phyloP scores from a whole-genome alignment of 805 yeast genomes.

The Candida takata region DNA sequence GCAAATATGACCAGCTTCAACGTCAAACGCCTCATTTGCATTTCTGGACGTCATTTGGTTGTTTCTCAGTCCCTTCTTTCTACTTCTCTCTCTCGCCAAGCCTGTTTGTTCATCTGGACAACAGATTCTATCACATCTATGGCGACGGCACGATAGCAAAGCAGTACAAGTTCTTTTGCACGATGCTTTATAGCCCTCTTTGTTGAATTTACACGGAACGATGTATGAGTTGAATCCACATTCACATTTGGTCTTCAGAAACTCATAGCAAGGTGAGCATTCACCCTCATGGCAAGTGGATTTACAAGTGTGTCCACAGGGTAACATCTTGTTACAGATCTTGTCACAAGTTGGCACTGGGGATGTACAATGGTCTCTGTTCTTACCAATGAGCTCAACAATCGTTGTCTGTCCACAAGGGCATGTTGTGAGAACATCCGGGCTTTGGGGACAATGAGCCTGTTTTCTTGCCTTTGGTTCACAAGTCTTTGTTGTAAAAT shows the following conservation, averaged over 20 bases:
- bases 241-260: constrained; percentile 46
- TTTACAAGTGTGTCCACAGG: constrained; percentile 75
- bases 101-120: constrained; percentile 66
- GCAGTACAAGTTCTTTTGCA: constrained; percentile 73
- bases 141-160: constrained; percentile 71
- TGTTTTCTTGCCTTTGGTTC: constrained; percentile 23
- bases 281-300: constrained; percentile 71
- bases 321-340: constrained; percentile 52
- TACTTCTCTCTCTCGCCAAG: constrained; percentile 35
- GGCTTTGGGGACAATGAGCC: constrained; percentile 56
- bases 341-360: constrained; percentile 71
- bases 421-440: constrained; percentile 54
- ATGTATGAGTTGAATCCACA: constrained; percentile 53
- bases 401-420: constrained; percentile 69
- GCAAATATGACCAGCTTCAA: constrained; percentile 74
- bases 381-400: constrained; percentile 20
- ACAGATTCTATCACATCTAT: constrained; percentile 62
- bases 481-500: constrained; percentile 48
- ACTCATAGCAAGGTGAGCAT: constrained; percentile 60
- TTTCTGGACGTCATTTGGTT: constrained; percentile 29
- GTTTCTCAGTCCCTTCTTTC: constrained; percentile 42
- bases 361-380: constrained; percentile 60
- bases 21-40: constrained; percentile 44
- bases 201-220: constrained; percentile 59
- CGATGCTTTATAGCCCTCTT: constrained; percentile 43